phyloP scores from a whole-genome alignment of 2,329 filamentous ascomycete genomes.

The Colletotrichum horii region DNA sequence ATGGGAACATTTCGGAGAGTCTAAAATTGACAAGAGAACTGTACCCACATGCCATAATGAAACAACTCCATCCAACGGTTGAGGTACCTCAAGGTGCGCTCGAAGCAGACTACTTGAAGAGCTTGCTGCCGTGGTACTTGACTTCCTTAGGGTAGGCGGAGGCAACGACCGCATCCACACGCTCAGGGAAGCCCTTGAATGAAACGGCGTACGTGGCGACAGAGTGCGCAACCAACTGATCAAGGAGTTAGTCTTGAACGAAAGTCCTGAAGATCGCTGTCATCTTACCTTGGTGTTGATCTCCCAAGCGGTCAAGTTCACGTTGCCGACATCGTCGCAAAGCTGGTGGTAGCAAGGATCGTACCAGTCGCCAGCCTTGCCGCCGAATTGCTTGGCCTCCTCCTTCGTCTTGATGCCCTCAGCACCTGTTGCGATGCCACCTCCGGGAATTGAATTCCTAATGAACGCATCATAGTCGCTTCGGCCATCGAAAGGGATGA shows the following conservation, averaged over 20 bases:
- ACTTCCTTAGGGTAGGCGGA: conserved; percentile 36
- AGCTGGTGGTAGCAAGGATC: conserved; percentile 68
- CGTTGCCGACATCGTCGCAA: conserved; percentile 63
- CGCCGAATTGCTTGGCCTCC: conserved; percentile 73
- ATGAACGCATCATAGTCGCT: conserved; percentile 84
- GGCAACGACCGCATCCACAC: conserved; percentile 36
- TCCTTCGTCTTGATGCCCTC: conserved; percentile 76
- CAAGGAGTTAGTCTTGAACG: conserved; percentile 25
- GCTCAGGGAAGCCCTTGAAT: conserved; percentile 68
- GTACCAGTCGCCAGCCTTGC: conserved; percentile 65
- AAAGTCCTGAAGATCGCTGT: too few relatives aligned
- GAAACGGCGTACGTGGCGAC: conserved; percentile 73
- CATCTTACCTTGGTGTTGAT: conserved; percentile 62
- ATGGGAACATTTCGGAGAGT: neutral
- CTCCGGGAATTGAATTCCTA: conserved; percentile 72
- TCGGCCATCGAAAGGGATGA: conserved; percentile 78
- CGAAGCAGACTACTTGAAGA: conserved; percentile 30
- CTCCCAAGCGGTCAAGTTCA: conserved; percentile 66
- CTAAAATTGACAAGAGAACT: neutral
- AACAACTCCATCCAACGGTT: neutral
- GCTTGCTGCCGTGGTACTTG: conserved; percentile 56
- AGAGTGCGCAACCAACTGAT: conserved; percentile 70
- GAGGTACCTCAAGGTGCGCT: conserved; percentile 38
- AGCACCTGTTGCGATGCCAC: conserved; percentile 79
- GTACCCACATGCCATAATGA: neutral